phyloP scores from a whole-genome alignment of 2,329 filamentous ascomycete species.

The Rhytidhysteron rufulum region DNA sequence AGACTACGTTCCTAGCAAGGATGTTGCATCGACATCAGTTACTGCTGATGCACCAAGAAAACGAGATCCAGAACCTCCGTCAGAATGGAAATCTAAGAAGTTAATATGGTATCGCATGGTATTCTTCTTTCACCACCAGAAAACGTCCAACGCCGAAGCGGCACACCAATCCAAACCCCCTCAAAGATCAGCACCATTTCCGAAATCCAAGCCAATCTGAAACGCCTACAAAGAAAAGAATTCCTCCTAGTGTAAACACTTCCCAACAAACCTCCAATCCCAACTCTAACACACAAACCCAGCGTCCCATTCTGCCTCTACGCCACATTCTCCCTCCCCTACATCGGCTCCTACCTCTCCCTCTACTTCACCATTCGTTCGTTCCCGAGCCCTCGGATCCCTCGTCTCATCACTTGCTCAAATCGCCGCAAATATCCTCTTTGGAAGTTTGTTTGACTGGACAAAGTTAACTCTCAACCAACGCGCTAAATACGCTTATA shows the following conservation, averaged over 20 bases:
- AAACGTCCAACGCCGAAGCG: conserved; percentile 13
- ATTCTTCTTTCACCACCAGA: conserved; percentile 12
- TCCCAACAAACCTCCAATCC: neutral
- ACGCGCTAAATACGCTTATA: conserved; percentile 17
- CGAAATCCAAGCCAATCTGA: conserved; percentile 10
- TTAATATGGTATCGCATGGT: too few species aligned
- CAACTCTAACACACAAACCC: neutral
- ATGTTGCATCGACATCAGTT: too few species aligned
- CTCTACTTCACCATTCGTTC: conserved; percentile 14
- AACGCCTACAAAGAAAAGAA: conserved; percentile 4
- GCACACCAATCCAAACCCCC: conserved; percentile 8
- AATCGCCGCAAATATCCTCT: conserved; percentile 16
- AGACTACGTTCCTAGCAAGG: too few species aligned
- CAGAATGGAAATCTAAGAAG: too few species aligned
- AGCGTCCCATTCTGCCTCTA: conserved; percentile 19
- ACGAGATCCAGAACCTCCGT: too few species aligned
- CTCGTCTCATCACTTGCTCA: conserved; percentile 20
- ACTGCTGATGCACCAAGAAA: too few species aligned
- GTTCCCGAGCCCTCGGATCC: conserved; percentile 12
- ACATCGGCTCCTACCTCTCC: conserved; percentile 15
- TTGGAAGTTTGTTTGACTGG: conserved; percentile 26
- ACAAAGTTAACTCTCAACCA: conserved; percentile 12
- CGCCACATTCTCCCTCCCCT: conserved; percentile 15
- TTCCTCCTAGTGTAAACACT: neutral
- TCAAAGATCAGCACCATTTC: conserved; percentile 6